These are phyloP conservation scores for Atalantia buxifolia DNA, from an alignment of 345 rosid species.

Conservation along the genomic window DNA sequence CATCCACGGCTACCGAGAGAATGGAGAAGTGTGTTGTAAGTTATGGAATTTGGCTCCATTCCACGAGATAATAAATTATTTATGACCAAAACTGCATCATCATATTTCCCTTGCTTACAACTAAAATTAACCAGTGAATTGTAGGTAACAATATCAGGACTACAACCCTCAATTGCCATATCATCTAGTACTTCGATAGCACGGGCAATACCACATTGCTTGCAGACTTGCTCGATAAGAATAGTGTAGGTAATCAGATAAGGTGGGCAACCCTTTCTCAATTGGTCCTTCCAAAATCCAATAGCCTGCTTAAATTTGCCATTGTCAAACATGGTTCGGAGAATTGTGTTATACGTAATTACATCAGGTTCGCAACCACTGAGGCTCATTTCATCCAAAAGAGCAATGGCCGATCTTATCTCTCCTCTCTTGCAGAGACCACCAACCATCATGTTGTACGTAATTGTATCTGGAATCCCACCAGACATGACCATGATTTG, in stretches of 20 bases:
- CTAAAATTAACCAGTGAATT: constrained; percentile 62
- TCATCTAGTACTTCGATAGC: constrained; percentile 82
- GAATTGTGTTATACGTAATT: constrained; percentile 67
- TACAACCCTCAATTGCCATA: constrained; percentile 71
- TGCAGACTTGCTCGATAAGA: constrained; percentile 73
- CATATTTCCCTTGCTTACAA: constrained; percentile 58
- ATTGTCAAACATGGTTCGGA: constrained; percentile 57
- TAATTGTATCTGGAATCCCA: constrained; percentile 73
- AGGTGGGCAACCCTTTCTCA: constrained; percentile 73
- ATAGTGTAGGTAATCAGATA: constrained; percentile 61
- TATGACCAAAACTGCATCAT: constrained; percentile 53
- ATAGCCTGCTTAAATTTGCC: constrained; percentile 61
- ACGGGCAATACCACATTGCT: constrained; percentile 57
- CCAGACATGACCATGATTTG: constrained; percentile 80
- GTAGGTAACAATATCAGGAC: constrained; percentile 70
- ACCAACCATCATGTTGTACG: constrained; percentile 75
- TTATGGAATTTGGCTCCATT: constrained; percentile 54
- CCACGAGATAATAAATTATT: constrained; percentile 54
- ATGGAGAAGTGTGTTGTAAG: constrained; percentile 79
- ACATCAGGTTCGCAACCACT: constrained; percentile 82
- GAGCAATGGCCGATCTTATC: constrained; percentile 48
- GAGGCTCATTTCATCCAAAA: constrained; percentile 71
- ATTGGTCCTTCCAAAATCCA: constrained; percentile 63
- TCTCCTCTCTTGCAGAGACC: constrained; percentile 64
- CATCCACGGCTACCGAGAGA: constrained; percentile 53